phyloP scores from a whole-genome alignment of 306 rosid species.

The Rosa multiflora region DNA sequence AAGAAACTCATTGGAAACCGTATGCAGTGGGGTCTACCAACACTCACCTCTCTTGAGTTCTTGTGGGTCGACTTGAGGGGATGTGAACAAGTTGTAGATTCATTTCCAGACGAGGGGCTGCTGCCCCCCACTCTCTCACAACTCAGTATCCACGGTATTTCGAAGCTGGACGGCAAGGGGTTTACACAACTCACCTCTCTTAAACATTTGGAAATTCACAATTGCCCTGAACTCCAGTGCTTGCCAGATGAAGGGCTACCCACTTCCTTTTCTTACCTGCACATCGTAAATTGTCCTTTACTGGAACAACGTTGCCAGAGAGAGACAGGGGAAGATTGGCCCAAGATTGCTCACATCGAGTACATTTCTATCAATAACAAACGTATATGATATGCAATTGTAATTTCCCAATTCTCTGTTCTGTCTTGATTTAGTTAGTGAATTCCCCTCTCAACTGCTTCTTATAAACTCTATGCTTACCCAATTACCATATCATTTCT shows the following conservation, averaged over 20 bases:
- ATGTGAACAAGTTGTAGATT: not conserved
- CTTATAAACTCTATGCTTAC: too few species aligned
- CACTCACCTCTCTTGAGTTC: too few species aligned
- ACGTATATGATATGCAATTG: not conserved
- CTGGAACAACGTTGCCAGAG: constrained; percentile 3
- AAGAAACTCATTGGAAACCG: too few species aligned
- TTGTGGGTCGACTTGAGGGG: too few species aligned
- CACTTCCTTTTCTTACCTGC: not conserved
- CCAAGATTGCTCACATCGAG: constrained; percentile 30
- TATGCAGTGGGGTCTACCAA: too few species aligned
- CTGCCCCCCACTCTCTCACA: constrained; percentile 16
- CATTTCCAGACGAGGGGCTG: constrained; percentile 21
- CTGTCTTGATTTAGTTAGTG: too few species aligned
- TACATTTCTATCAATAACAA: not conserved
- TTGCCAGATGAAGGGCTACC: constrained; percentile 31
- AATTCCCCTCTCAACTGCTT: too few species aligned
- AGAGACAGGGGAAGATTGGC: constrained; percentile 32
- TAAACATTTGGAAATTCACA: rapidly evolving
- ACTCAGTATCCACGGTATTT: rapidly evolving
- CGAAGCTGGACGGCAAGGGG: constrained; percentile 24
- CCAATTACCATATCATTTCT: too few species aligned
- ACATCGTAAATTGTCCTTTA: not conserved
- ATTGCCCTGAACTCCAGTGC: constrained; percentile 21
- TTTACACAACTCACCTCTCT: constrained; percentile 26
- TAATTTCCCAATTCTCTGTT: not conserved